Conservation (phyloP, 176 grass and related monocot species). For the Lolium perenne region DNA sequence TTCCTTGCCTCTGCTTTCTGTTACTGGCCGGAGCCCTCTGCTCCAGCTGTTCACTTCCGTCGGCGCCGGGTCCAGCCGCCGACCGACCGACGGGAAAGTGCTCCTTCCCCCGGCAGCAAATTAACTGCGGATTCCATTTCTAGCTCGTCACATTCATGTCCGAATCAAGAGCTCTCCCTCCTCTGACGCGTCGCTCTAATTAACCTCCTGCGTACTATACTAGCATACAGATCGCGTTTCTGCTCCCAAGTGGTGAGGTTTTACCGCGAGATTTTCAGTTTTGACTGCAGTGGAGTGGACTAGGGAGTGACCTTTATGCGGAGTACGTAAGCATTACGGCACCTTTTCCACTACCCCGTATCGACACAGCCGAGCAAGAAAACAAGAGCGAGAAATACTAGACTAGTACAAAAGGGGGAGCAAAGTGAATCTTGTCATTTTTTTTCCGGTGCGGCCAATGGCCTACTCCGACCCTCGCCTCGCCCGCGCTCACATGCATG, state of each 20-base stretch:
- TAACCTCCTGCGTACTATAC: not conserved
- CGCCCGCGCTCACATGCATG: conserved; percentile 52
- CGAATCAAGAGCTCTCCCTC: not conserved
- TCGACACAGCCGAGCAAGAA: not conserved
- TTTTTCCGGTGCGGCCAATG: not conserved
- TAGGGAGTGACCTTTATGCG: not conserved
- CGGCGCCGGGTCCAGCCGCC: not conserved
- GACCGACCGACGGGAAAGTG: not conserved
- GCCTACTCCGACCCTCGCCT: not conserved
- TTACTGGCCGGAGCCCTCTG: not conserved
- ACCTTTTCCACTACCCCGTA: not conserved
- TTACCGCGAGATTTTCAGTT: not conserved
- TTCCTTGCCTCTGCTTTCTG: not conserved
- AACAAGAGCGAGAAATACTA: not conserved
- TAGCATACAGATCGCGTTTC: not conserved
- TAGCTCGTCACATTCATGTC: not conserved
- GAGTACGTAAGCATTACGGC: conserved; percentile 53
- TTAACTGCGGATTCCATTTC: conserved; percentile 26
- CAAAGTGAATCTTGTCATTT: conserved; percentile 50
- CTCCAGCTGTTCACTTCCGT: not conserved
- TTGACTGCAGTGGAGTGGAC: not conserved
- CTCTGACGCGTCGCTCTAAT: not conserved
- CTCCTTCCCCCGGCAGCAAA: not conserved
- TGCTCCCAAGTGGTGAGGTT: not conserved
- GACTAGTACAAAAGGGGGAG: not conserved